Conservation (phyloP, 2,329 filamentous ascomycete species). For the Talaromyces verruculosus region DNA sequence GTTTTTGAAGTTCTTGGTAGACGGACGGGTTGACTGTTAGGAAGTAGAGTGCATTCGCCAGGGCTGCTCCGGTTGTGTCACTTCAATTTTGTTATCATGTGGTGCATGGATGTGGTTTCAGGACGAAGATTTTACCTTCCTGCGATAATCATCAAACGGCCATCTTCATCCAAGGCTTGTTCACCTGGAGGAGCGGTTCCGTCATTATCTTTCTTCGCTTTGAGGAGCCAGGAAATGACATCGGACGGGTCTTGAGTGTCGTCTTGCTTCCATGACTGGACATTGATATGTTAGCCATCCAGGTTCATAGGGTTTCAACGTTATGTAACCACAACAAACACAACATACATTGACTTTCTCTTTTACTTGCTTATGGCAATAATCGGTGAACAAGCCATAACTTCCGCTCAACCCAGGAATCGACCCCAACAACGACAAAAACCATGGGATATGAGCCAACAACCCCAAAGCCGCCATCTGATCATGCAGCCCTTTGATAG, state of each 20-base stretch:
- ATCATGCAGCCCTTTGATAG: constrained; percentile 33
- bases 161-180: constrained; percentile 23
- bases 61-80: constrained; percentile 38
- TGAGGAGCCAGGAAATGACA: constrained; percentile 25
- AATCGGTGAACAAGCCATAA: constrained; percentile 14
- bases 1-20: constrained; percentile 33
- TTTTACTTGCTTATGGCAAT: constrained; percentile 35
- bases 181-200: constrained; percentile 21
- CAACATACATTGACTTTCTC: constrained; percentile 33
- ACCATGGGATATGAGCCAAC: constrained; percentile 33
- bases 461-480: constrained; percentile 38
- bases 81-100: constrained; percentile 23
- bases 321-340: background rate
- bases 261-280: constrained; percentile 24
- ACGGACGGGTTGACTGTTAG: constrained; percentile 34
- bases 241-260: constrained; percentile 29
- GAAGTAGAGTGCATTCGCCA: constrained; percentile 36
- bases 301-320: background rate
- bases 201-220: constrained; percentile 23
- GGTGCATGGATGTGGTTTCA: background rate
- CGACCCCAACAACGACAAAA: constrained; percentile 15
- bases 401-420: constrained; percentile 19
- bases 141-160: constrained; percentile 22
- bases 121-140: constrained; percentile 15
- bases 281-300: background rate